phyloP scores from a whole-genome alignment of 768 basidiomycete genomes.

The Pilatotrama ljubarskyi region DNA sequence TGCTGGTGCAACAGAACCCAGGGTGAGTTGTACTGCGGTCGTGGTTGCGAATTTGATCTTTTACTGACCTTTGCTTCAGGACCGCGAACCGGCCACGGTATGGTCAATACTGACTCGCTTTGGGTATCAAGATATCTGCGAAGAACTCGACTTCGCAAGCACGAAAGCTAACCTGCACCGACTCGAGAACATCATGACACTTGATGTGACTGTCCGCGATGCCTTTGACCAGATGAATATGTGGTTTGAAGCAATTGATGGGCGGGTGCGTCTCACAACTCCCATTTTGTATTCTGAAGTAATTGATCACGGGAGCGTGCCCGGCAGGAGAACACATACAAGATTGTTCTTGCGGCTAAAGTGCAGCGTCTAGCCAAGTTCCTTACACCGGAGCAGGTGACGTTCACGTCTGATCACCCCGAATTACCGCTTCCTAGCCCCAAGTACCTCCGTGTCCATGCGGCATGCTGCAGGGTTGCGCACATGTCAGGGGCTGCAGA shows the following conservation, averaged over 20 bases:
- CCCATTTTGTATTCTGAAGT: neutral
- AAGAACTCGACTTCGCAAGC: neutral
- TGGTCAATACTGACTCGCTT: neutral
- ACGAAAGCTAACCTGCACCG: neutral
- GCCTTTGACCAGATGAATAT: neutral
- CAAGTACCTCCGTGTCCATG: conserved; percentile 3
- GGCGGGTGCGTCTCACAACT: neutral
- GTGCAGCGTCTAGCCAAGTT: neutral
- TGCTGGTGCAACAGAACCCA: neutral
- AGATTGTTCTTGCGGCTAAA: neutral
- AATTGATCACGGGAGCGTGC: neutral
- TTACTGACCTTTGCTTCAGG: neutral
- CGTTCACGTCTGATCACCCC: neutral
- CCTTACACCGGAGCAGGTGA: neutral
- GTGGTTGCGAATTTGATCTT: neutral
- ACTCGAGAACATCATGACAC: conserved; percentile 3
- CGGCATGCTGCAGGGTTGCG: conserved; percentile 3
- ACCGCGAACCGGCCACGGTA: neutral
- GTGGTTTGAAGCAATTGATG: neutral
- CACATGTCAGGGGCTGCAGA: conserved; percentile 7
- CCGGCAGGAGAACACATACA: neutral
- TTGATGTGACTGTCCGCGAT: neutral
- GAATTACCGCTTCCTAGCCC: conserved; percentile 1
- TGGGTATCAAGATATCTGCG: neutral
- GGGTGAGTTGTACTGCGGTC: neutral